phyloP scores from a whole-genome alignment of 345 rosid genomes.

The Xanthoceras sorbifolium region DNA sequence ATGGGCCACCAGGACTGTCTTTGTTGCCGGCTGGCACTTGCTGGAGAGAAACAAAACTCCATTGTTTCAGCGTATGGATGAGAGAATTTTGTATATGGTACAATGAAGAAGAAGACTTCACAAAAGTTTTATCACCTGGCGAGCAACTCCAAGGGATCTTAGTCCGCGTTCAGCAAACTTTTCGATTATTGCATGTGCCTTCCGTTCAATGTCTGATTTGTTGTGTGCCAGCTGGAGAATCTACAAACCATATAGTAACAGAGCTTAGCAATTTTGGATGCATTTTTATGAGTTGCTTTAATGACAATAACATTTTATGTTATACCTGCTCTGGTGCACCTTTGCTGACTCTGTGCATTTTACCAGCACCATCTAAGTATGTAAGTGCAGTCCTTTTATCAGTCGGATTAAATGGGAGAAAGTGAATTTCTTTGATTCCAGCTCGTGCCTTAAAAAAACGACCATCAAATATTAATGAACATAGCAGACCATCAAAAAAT shows the following conservation, averaged over 20 bases:
- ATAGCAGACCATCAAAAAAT: too few relatives aligned
- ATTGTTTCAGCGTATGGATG: neutral
- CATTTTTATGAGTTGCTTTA: neutral
- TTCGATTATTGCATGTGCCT: conserved; percentile 47
- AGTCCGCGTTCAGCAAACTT: conserved; percentile 67
- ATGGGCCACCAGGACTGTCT: conserved; percentile 64
- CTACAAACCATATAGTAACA: conserved; percentile 22
- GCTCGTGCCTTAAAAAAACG: conserved; percentile 33
- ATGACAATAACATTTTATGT: neutral
- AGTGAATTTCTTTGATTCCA: conserved; percentile 42
- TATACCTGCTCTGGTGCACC: conserved; percentile 67
- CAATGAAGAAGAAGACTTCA: neutral
- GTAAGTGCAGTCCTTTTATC: conserved; percentile 50
- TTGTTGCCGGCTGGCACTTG: conserved; percentile 52
- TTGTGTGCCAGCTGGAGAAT: conserved; percentile 58
- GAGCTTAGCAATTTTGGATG: neutral
- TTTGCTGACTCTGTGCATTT: conserved; percentile 64
- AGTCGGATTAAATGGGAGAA: conserved; percentile 45
- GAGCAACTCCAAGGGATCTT: conserved; percentile 63
- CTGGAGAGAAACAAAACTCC: conserved; percentile 27
- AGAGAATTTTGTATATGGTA: neutral
- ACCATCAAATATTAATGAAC: neutral
- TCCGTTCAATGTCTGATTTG: conserved; percentile 45
- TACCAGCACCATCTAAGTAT: conserved; percentile 35
- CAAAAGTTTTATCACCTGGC: conserved; percentile 40